A percentile compares a stretch with the other conserved stretches of the same genome.
These are phyloP conservation scores for Fusarium concolor DNA, from an alignment of 2,329 filamentous ascomycete genomes.

Conservation along the genomic window DNA sequence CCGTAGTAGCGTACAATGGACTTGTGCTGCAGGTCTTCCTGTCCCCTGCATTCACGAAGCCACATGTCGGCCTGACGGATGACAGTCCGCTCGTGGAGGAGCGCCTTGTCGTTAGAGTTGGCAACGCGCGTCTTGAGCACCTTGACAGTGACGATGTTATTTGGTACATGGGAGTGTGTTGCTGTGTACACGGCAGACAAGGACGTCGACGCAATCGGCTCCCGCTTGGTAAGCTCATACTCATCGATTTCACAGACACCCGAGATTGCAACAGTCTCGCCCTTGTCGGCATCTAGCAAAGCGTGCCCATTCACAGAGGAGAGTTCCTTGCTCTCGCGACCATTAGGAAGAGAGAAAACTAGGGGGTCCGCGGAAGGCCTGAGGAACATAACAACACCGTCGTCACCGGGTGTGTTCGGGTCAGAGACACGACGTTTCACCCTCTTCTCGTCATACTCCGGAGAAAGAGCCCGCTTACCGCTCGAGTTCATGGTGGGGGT, in stretches of 20 bases:
- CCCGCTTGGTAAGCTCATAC: slow-evolving; percentile 66
- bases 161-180: slow-evolving; percentile 63
- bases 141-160: slow-evolving; percentile 69
- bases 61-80: slow-evolving; percentile 71
- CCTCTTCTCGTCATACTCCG: slow-evolving; percentile 58
- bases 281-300: slow-evolving; percentile 62
- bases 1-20: slow-evolving; percentile 70
- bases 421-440: slow-evolving; percentile 57
- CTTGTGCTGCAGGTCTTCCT: slow-evolving; percentile 65
- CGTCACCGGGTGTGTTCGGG: slow-evolving; percentile 49
- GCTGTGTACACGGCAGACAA: slow-evolving; percentile 68
- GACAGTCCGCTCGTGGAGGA: slow-evolving; percentile 64
- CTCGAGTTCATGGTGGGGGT: slow-evolving; percentile 57
- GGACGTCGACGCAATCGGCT: slow-evolving; percentile 66
- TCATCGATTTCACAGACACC: slow-evolving; percentile 63
- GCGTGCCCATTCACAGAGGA: slow-evolving; percentile 60
- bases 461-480: slow-evolving; percentile 63
- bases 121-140: slow-evolving; percentile 66
- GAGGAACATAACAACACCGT: slow-evolving; percentile 67
- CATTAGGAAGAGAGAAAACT: slow-evolving; percentile 63
- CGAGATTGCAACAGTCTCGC: slow-evolving; percentile 62
- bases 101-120: slow-evolving; percentile 57
- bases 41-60: slow-evolving; percentile 68
- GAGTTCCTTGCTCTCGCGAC: slow-evolving; percentile 61
- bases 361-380: slow-evolving; percentile 62